Conservation (phyloP, 768 basidiomycete genomes). For the Rhodosporidiobolus odoratus region DNA sequence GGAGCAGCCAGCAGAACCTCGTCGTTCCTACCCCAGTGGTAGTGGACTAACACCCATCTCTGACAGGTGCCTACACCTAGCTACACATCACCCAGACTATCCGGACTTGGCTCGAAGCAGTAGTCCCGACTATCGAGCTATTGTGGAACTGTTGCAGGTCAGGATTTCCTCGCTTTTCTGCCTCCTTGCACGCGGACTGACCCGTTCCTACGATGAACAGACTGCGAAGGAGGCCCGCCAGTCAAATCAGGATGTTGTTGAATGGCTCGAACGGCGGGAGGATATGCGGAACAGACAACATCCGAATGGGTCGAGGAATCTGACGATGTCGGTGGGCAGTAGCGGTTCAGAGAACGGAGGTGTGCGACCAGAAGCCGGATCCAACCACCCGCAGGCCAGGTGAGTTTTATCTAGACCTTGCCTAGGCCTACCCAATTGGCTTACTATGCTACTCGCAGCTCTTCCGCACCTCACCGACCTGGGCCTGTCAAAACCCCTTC, state of each 20-base stretch:
- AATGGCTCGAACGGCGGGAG: slow-evolving; percentile 18
- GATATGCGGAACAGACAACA: neutral
- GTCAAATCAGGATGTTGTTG: neutral
- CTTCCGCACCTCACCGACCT: neutral
- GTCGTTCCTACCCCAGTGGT: too few relatives aligned
- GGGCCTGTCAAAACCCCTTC: neutral
- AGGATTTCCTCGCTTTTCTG: neutral
- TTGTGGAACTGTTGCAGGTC: neutral
- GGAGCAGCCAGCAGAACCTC: too few relatives aligned
- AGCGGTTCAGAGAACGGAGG: neutral
- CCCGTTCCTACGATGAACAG: neutral
- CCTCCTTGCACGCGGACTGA: neutral
- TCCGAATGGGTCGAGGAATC: too few relatives aligned
- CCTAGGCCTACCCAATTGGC: fast-evolving
- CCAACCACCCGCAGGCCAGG: neutral
- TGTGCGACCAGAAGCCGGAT: neutral
- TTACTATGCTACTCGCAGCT: neutral
- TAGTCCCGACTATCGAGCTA: neutral
- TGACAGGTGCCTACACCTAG: neutral
- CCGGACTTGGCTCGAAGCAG: neutral
- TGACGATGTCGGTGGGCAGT: neutral
- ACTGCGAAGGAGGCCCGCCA: neutral
- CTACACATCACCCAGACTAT: slow-evolving; percentile 13
- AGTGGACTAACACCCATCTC: too few relatives aligned
- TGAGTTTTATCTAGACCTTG: neutral